Base-by-base conservation (phyloP, 1,284 basidiomycete genomes). In the Microbotryum saponariae region DNA sequence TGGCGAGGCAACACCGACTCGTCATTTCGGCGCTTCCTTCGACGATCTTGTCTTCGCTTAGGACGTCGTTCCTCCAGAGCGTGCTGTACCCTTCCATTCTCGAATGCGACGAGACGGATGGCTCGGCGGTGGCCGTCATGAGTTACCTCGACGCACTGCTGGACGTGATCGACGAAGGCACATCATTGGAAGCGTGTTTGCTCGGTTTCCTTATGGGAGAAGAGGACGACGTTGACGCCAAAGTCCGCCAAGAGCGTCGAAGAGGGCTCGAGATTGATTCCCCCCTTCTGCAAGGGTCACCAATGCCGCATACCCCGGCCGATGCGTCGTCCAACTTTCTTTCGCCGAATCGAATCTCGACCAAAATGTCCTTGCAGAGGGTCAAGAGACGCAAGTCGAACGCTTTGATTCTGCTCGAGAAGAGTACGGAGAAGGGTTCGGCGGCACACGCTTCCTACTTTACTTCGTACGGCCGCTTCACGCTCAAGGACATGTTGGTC, bases 111-210 rank as follows among this genome's bases (percentile, higher is more conserved):
- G 88, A 91, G 65, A 74, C 79, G 7, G 93, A 98, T 75, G 93
- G 93, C 27, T 96, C 91, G 67, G 89, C 92, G 0, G 88, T 96
- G 1, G 94, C 94, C 2, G 91, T 97, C 56, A 86, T 97, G 82
- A 91, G 88, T n/a, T 97, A 98, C 72, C 85, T 97, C 64, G 90
- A 97, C 64, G 83, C 89, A 0, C 71, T 91, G 78, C 81, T 93
- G 57, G 81, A 85, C 54, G 88, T 86, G 0, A 80, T 93, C 18
- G 82, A 84, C 59, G 80, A 85, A 49, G 86, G 87, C 8, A 69
- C 72, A 25, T 81, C 81, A 56, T 79, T 92, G 45, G 82, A 82
- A 82, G 85, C 63, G 77, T 57, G 86, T n/a, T 76, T 92, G 16
- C 80, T 91, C 53, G 79, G 83, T 54, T 92, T 89, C 75, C 81